Evolutionary conservation across 164 flowering plant genomes (phyloP), one percentile per base, ranked within the genome.

Genomic region (Sextonia rubra): DNA sequence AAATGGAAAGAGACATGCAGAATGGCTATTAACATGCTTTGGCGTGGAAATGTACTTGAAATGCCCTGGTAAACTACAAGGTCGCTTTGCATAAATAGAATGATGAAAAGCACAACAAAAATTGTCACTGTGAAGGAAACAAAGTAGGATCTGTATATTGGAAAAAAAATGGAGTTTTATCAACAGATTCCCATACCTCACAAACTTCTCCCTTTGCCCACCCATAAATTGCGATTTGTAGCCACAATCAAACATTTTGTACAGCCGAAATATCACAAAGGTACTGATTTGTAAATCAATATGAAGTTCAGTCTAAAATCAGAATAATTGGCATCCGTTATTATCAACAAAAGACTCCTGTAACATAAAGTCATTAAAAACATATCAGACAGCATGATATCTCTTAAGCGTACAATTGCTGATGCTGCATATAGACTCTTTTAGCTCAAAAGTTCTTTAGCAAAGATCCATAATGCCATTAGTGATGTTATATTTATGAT

Each of bases 141-240:
- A 52, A 52, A 52, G 7, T 20, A 52, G n/a, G 20, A 52, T 15
- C n/a, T 15, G 3, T 52, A 20, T 2, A 52, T 52, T 52, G n/a
- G 14, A 12, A 52, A 20, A 52, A 52, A 20, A 15, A 25, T 62
- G 27, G 24, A 23, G 30, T 27, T 30, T 22, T 12, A 60, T n/a
- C 58, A 44, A 27, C 60, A 52, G 71, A 67, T 29, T 32, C 52
- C 22, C 52, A 55, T 84, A 90, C 94, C 92, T 87, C 58, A 85
- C 92, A 76, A 90, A 90, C 64, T 88, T 90, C 81, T 88, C 89
- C 71, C 76, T 85, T 60, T 87, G 82, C 37, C 94, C 94, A 32
- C 82, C 84, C 20, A 87, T 85, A 37, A 73, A 82, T 61, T 88
- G 90, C 22, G 91, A 79, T 73, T 84, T 86, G 82, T 78, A 83